phyloP scores from a whole-genome alignment of 148 eudicot genomes.

The Simmondsia chinensis region DNA sequence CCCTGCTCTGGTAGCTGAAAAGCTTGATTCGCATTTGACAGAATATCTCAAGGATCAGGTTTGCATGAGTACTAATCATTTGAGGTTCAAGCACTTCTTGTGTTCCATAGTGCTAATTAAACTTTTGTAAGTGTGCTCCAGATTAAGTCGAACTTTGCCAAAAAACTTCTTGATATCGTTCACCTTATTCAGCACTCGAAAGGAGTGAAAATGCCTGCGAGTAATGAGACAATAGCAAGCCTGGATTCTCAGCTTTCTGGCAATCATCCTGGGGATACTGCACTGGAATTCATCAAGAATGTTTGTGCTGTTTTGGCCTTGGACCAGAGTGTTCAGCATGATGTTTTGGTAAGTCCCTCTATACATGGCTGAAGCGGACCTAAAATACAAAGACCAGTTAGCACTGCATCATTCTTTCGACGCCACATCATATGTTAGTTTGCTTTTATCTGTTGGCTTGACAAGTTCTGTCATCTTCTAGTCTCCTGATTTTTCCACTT shows the following conservation, averaged over 20 bases:
- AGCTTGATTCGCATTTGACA: constrained; percentile 45
- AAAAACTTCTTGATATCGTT: constrained; percentile 62
- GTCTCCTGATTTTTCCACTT: too few species aligned
- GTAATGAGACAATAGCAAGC: constrained; percentile 21
- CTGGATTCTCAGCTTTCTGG: constrained; percentile 23
- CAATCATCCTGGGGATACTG: constrained; percentile 40
- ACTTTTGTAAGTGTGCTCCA: too few species aligned
- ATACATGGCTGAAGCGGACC: too few species aligned
- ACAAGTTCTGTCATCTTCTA: too few species aligned
- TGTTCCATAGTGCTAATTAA: too few species aligned
- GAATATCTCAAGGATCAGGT: constrained; percentile 77
- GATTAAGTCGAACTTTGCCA: constrained; percentile 69
- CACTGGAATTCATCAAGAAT: constrained; percentile 81
- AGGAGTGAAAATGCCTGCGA: constrained; percentile 30
- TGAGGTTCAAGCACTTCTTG: neutral
- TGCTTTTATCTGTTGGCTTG: too few species aligned
- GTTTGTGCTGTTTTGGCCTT: constrained; percentile 86
- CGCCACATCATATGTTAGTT: too few species aligned
- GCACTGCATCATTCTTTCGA: too few species aligned
- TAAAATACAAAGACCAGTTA: too few species aligned
- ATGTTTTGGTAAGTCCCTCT: constrained; percentile 55
- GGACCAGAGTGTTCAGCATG: constrained; percentile 89
- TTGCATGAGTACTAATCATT: constrained; percentile 7
- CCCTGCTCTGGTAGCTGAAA: constrained; percentile 75
- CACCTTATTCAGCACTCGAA: constrained; percentile 50